Base-by-base conservation (phyloP, 2,329 filamentous ascomycete genomes). In the Xylaria sp. region DNA sequence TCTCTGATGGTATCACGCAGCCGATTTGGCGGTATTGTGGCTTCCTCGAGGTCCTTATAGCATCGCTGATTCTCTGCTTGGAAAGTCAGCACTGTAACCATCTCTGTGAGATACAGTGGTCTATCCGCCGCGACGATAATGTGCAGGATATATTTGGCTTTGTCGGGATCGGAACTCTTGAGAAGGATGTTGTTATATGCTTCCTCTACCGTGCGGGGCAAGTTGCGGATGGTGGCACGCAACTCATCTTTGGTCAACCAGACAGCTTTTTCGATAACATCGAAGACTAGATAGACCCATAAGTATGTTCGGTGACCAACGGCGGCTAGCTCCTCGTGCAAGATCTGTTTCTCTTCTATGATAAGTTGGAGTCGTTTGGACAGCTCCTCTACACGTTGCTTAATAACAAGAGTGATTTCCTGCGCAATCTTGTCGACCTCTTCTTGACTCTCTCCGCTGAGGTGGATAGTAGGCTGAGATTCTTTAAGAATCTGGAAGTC, bases 11-110 rank as follows among this genome's bases (percentile, higher is more conserved):
- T 44, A 29, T 1, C 25, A n/a, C 19, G 27, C 15, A 60, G 31
- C 17, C 9, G 35, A 17, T 56, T 17, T n/a, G 5, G 33, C 11
- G 31, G 21, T 13, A 23, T 3, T 11, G 52, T 1, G 21, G 62
- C 54, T 51, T 17, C 3, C 88, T 83, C 37, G 21, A 62, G 49
- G 27, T 49, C 48, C 17, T 47, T 5, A 58, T 85, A 82, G 0
- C 86, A 76, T 1, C 86, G 83, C 19, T 52, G 0, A 86, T 83
- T 73, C 83, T 62, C 27, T 46, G 57, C 21, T 46, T 51, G 46
- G 10, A 73, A 29, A 10, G 68, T 61, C 27, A 78, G 47, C 0
- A 70, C 75, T 6, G 71, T 19, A 13, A 68, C 71, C 65, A 76
- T 73, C 58, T 79, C 77, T 15, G 53, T n/a, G 0, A 77, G 37